phyloP scores from a whole-genome alignment of 768 basidiomycete genomes.

The Tricholoma saponaceum region DNA sequence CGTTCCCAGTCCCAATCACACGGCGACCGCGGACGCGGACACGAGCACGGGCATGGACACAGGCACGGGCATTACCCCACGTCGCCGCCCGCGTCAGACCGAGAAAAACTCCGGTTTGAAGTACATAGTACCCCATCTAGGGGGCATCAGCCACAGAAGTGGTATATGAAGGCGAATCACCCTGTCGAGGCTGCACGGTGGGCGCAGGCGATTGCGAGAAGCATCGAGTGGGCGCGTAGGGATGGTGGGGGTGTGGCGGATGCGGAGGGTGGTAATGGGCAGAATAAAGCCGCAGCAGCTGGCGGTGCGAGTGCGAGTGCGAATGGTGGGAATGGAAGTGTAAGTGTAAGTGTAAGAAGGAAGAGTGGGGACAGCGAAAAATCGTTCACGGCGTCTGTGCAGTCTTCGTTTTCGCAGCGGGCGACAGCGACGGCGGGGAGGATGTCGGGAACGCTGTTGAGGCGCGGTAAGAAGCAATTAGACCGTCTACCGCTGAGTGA shows the following conservation, averaged over 20 bases:
- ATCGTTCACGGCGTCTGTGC: slow-evolving; percentile 27
- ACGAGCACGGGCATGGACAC: neutral
- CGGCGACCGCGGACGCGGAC: neutral
- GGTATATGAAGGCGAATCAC: slow-evolving; percentile 84
- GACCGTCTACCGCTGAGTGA: neutral
- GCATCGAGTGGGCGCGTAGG: slow-evolving; percentile 68
- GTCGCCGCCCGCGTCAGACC: neutral
- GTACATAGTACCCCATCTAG: slow-evolving; percentile 60
- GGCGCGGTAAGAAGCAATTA: neutral
- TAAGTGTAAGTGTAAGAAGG: slow-evolving; percentile 21
- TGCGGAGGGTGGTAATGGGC: slow-evolving; percentile 1
- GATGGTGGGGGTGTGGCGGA: slow-evolving; percentile 21
- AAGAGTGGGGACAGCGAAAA: slow-evolving; percentile 48
- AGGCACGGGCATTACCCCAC: neutral
- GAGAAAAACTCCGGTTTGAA: slow-evolving; percentile 75
- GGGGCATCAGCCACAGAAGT: slow-evolving; percentile 53
- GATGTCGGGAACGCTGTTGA: slow-evolving; percentile 5
- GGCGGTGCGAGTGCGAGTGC: slow-evolving; percentile 2
- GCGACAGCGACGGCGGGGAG: slow-evolving; percentile 4
- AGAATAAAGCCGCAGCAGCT: slow-evolving; percentile 6
- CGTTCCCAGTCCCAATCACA: neutral
- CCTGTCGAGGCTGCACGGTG: slow-evolving; percentile 88
- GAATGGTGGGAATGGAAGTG: neutral
- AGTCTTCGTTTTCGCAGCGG: slow-evolving; percentile 16
- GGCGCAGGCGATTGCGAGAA: slow-evolving; percentile 70